Percentiles rank a stretch among this genome's conserved stretches.
These are phyloP conservation scores for Fonsecaea pedrosoi DNA, from an alignment of 2,329 filamentous ascomycete genomes.

Conservation along the genomic window DNA sequence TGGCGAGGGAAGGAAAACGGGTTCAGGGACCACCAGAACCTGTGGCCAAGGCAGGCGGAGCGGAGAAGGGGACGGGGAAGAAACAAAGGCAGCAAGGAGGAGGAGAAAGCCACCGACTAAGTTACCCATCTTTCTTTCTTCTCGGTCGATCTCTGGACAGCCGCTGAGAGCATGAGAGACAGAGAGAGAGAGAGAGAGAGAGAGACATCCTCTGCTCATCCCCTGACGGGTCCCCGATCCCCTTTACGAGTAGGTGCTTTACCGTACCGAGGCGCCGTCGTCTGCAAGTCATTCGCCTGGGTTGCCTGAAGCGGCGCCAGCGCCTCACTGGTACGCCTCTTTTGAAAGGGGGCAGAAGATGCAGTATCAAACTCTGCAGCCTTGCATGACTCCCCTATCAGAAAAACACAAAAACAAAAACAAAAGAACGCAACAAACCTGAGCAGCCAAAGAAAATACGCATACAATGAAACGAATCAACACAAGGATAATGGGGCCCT, in stretches of 20 bases:
- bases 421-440: not conserved
- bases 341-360: not conserved
- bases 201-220: not conserved
- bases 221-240: not conserved
- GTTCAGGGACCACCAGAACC: not conserved
- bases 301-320: not conserved
- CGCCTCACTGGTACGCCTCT: not conserved
- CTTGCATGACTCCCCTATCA: not conserved
- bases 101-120: not conserved
- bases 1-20: no score
- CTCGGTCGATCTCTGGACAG: not conserved
- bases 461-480: not conserved
- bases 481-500: not conserved
- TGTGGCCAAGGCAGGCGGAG: not conserved
- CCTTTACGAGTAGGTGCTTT: not conserved
- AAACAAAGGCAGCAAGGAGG: no score
- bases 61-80: not conserved
- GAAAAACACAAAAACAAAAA: not conserved
- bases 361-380: not conserved
- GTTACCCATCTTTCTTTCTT: not conserved
- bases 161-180: not conserved
- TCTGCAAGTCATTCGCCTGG: conserved; percentile 2
- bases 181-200: not conserved
- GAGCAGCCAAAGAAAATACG: not conserved
- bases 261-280: not conserved